Conservation (phyloP, 1,284 basidiomycete genomes). For the Abortiporus biennis region DNA sequence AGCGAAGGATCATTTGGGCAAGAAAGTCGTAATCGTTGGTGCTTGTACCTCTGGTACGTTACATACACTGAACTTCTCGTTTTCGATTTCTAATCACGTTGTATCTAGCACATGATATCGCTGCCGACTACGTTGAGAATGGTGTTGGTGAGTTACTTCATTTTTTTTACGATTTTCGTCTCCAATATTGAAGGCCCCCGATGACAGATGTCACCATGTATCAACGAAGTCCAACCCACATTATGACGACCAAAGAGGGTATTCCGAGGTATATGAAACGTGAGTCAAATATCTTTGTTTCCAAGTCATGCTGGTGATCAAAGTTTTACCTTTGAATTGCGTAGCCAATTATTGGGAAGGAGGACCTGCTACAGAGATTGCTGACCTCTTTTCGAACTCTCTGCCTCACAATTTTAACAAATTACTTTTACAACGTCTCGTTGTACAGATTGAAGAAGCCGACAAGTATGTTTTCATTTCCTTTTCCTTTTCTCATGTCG, state of each 20-base stretch:
- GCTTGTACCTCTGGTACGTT: slow-evolving; percentile 37
- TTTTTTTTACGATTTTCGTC: background rate
- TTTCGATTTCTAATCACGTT: too few relatives aligned
- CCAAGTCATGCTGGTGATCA: too few relatives aligned
- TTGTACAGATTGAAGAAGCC: slow-evolving; percentile 36
- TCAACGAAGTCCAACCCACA: too few relatives aligned
- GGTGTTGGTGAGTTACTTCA: slow-evolving; percentile 30
- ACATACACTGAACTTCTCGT: too few relatives aligned
- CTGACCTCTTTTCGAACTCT: too few relatives aligned
- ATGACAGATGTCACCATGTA: slow-evolving; percentile 57
- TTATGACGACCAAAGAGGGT: slow-evolving; percentile 30
- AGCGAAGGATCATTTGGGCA: slow-evolving; percentile 34
- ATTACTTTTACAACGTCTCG: slow-evolving; percentile 41
- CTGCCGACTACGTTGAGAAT: slow-evolving; percentile 37
- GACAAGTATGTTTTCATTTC: slow-evolving; percentile 42
- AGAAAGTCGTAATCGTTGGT: slow-evolving; percentile 46
- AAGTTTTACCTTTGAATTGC: too few relatives aligned
- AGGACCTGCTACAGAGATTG: too few relatives aligned
- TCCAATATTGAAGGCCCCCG: background rate
- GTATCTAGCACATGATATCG: slow-evolving; percentile 33
- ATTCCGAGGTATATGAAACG: slow-evolving; percentile 12
- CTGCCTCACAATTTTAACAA: slow-evolving; percentile 35
- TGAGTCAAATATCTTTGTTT: too few relatives aligned
- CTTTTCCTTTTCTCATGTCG: too few relatives aligned
- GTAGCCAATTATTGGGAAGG: too few relatives aligned